Evolutionary conservation across 129 eudicot genomes (phyloP).

Genomic region (Erigeron canadensis): DNA sequence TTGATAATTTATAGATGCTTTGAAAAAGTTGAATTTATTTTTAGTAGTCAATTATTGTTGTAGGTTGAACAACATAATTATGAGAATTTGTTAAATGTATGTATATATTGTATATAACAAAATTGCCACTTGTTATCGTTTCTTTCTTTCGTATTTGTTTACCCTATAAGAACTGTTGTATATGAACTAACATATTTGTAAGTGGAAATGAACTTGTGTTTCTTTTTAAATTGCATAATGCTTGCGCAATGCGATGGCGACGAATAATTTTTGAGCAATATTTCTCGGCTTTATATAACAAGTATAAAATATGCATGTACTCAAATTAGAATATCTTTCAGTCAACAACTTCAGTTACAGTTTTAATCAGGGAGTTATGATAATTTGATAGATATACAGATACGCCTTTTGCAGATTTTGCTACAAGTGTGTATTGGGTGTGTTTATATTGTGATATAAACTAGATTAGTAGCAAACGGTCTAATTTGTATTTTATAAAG

Average conservation of each 20-base stretch:
- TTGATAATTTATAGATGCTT: neutral
- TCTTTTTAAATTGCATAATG: neutral
- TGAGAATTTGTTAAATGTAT: too few relatives aligned
- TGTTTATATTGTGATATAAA: neutral
- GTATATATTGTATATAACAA: too few relatives aligned
- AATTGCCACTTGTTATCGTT: too few relatives aligned
- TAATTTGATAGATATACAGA: constrained; percentile 3
- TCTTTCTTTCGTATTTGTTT: too few relatives aligned
- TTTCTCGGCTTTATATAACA: neutral
- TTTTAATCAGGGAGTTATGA: constrained; percentile 14
- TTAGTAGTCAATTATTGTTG: too few relatives aligned
- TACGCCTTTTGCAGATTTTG: neutral
- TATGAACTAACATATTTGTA: too few relatives aligned
- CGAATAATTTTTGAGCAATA: neutral
- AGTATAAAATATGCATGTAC: neutral
- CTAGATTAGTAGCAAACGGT: neutral
- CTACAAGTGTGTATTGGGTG: neutral
- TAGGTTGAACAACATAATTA: too few relatives aligned
- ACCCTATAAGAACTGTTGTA: too few relatives aligned
- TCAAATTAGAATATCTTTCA: neutral
- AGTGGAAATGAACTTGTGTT: neutral
- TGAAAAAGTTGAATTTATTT: neutral
- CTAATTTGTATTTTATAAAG: neutral
- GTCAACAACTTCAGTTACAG: neutral
- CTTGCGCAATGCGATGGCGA: too few relatives aligned